Conservation (phyloP, 1,139 yeast genomes). For the Candida sanyaensis region DNA sequence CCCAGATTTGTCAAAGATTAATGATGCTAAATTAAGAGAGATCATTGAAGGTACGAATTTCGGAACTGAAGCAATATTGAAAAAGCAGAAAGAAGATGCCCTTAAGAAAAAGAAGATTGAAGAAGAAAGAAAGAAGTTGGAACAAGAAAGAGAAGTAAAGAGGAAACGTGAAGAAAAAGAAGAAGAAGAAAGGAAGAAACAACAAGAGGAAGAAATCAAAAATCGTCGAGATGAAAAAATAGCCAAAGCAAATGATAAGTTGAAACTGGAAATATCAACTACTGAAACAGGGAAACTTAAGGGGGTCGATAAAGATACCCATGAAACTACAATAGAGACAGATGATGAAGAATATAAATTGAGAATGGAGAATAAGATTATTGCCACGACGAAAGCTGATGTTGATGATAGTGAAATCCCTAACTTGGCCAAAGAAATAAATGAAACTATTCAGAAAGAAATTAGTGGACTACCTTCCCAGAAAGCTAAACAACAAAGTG, state of each 20-base stretch:
- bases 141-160: slow-evolving; percentile 10
- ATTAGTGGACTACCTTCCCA: slow-evolving; percentile 34
- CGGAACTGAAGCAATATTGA: slow-evolving; percentile 16
- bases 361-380: slow-evolving; percentile 13
- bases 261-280: slow-evolving; percentile 7
- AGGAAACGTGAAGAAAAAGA: slow-evolving; percentile 8
- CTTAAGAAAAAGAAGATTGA: slow-evolving; percentile 9
- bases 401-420: slow-evolving; percentile 13
- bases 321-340: slow-evolving; percentile 4
- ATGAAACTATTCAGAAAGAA: slow-evolving; percentile 22
- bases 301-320: slow-evolving; percentile 8
- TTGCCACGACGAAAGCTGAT: slow-evolving; percentile 12
- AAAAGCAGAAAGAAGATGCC: slow-evolving; percentile 11
- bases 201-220: not conserved
- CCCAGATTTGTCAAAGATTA: slow-evolving; percentile 8
- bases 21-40: slow-evolving; percentile 16
- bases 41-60: slow-evolving; percentile 26
- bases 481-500: slow-evolving; percentile 22
- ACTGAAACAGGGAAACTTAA: slow-evolving; percentile 9
- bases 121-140: slow-evolving; percentile 11
- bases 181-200: slow-evolving; percentile 3
- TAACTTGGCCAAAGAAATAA: slow-evolving; percentile 16
- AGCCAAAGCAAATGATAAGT: slow-evolving; percentile 6
- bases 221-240: slow-evolving; percentile 1
- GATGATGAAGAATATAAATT: slow-evolving; percentile 7